Base-by-base conservation (phyloP, 2,329 filamentous ascomycete genomes). In the Hymenoscyphus fraxineus region DNA sequence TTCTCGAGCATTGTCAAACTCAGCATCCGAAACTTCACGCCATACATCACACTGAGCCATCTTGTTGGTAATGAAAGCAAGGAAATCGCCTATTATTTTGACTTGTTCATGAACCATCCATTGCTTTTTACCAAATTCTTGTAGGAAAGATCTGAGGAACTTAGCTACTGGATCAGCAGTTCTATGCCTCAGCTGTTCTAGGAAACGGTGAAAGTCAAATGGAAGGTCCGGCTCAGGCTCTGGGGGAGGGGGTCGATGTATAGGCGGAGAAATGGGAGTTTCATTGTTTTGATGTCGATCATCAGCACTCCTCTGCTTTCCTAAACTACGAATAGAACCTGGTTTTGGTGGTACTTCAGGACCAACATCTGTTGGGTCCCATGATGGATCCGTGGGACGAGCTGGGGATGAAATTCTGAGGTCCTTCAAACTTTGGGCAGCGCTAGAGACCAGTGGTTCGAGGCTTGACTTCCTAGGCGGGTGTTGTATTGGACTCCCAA, bases 91-190 rank as follows among this genome's bases (percentile, higher is more conserved):
- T 66, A 99, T 97, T 67, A 99, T 98, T 79, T 99, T 99, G 75
- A 98, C 95, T 77, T 99, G 95, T 78, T 99, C 95, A 76, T 99
- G 95, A 6, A 97, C 95, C 91, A 97, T 96, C 95, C 95, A 99
- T 77, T 98, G 95, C 71, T 93, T 92, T 80, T 98, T 99, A 41
- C 88, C 92, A 78, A 99, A 99, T 76, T 99, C 96, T 59, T 87
- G 88, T 38, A 99, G 80, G 73, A 99, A 99, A 0, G 95, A 98
- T 69, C 96, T 91, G 57, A 99, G 83, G 74, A 97, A 99, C 68
- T 94, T 90, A 5, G 96, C 96, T 1, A 99, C 94, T 0, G 96
- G 95, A 73, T 99, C 96, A n/a, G 95, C 96, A 64, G 96, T 97
- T 69, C 94, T 92, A 78, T 99, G 95, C 66, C 95, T 89, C 39